Base-by-base conservation (phyloP, 2,329 filamentous ascomycete species). In the Penicillium polonicum region DNA sequence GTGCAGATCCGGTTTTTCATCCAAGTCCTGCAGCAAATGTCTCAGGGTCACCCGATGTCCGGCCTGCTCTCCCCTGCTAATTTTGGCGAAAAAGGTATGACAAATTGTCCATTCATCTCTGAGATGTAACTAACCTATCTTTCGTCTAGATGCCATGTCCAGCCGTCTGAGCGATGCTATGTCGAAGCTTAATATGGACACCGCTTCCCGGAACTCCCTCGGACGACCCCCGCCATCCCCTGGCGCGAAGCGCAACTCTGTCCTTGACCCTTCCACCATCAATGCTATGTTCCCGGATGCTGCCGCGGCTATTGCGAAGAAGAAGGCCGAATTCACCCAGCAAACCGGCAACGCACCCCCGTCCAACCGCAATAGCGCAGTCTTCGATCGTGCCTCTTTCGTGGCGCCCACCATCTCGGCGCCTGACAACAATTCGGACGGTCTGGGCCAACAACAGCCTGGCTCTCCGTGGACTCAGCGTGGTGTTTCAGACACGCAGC, bases 1-100 rank as follows among this genome's bases (percentile, higher is more conserved):
- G 93, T 99, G 60, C 94, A 99, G 79, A 96, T 97, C 72, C 88
- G 94, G 55, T 99, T 99, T 82, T 99, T 99, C 78, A 97, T 97
- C 67, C 93, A 97, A 78, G 92, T 99, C 46, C 82, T 99, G 68
- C 92, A 97, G 80, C 94, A 99, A 76, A 99, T 97, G 94, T 92
- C 92, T 63, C 96, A 97, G 80, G 96, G 88, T 70, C 92, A 97
- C 75, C 94, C 94, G 29, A 95, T 97, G 90, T 96, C 93, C 36
- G 91, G 93, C 52, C 89, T 99, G 38, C 78, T 99, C 52, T 97
- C 94, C 29, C 94, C 94, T 31, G 89, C 94, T 55, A 96, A 92
- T 72, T 97, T 97, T 75, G 83, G 83, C 52, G 94, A 97, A 73
- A 97, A 97, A 81, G 92, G 92, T 94, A 77, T 69, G 79, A 71